A percentile compares a stretch with the other conserved stretches of the same genome.
These are phyloP conservation scores for Coffea humblotiana DNA, from an alignment of 305 asterid genomes.

Conservation along the genomic window DNA sequence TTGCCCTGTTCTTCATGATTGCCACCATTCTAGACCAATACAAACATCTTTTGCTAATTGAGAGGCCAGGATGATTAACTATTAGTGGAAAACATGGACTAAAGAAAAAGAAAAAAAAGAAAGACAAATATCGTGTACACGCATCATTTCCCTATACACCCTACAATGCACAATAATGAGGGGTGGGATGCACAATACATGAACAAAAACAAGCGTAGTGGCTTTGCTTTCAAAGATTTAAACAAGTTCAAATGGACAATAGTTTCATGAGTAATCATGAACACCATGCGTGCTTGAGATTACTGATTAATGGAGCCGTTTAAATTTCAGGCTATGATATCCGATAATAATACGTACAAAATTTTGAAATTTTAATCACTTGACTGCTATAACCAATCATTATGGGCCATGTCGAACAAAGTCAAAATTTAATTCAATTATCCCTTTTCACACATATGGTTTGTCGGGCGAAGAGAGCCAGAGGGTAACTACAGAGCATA, in stretches of 20 bases:
- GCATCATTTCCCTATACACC: not conserved
- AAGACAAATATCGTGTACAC: not conserved
- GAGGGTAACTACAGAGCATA: not conserved
- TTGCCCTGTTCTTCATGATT: not conserved
- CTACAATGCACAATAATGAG: not conserved
- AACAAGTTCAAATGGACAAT: not conserved
- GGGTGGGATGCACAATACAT: not conserved
- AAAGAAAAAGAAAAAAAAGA: not conserved
- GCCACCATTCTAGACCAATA: not conserved
- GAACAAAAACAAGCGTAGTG: not conserved
- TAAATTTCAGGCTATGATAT: constrained; percentile 15
- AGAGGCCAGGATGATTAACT: not conserved
- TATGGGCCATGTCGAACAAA: not conserved
- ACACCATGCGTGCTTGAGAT: constrained; percentile 24
- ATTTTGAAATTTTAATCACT: not conserved
- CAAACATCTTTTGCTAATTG: not conserved
- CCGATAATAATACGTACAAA: not conserved
- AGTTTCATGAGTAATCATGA: constrained; percentile 19
- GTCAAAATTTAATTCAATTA: constrained; percentile 21
- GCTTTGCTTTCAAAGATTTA: not conserved
- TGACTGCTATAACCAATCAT: not conserved
- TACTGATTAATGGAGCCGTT: constrained; percentile 17
- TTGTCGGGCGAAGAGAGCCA: constrained; percentile 8
- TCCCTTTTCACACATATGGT: constrained; percentile 9
- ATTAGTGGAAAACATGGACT: not conserved